Base-by-base conservation (phyloP, 2,329 filamentous ascomycete species). In the Erysiphe pisi region DNA sequence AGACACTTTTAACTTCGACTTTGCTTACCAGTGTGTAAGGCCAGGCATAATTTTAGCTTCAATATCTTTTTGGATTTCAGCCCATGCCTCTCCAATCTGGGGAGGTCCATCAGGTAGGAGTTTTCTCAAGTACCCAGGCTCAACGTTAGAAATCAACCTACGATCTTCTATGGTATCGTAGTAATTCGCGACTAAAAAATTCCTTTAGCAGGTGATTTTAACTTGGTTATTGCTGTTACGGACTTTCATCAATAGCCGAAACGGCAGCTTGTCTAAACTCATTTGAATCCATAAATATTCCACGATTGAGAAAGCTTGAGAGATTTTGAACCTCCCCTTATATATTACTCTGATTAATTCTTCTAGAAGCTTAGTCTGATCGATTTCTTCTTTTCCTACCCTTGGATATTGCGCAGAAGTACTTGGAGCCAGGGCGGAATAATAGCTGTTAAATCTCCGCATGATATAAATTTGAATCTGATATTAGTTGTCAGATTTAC, bases 41-140 rank as follows among this genome's bases (percentile, higher is more conserved):
- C 94, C 94, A 0, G 94, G 94, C 82, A 97, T 89, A 81, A 98
- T 97, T 82, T 95, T 92, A 68, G 87, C 84, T 80, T 94, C 90
- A 76, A 98, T 89, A 82, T 98, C 94, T 77, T 88, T 86, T 80
- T 93, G 91, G 81, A 98, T 97, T 76, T 88, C 85, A 31, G 86
- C 84, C 92, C 94, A 97, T 81, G 87, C 84, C 85, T 91, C 93
- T 80, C 87, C 91, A 77, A 88, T 85, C 79, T 86, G 85, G 74
- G 88, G 94, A 58, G 88, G 88, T 76, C 84, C 85, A 58, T 83
- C 81, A 1, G 94, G 94, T 31, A 98, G 88, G 9, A 95, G 87
- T 70, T 91, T 90, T 73, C 89, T 88, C 14, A 98, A 88, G 82
- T 97, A 98, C 77, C 94, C 94, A 0, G 94, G 94, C 78, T 91